Evolutionary conservation across 139 green algal species (phyloP), one percentile per base, ranked within the genome.

Genomic region (Coelastrella sp.): DNA sequence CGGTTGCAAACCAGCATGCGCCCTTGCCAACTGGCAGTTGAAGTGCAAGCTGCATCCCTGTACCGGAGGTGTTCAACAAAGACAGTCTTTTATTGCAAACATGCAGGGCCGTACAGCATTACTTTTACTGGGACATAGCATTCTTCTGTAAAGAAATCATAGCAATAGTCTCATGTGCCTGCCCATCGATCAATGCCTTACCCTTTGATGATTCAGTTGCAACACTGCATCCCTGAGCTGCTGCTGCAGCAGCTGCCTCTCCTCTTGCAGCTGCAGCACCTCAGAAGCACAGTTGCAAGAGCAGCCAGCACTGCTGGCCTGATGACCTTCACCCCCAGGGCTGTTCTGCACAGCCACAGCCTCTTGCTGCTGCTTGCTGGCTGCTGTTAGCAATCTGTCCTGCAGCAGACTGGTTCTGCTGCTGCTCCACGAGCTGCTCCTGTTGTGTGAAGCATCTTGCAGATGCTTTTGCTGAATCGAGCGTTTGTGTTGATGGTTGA

Each of bases 401-500:
- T 20, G 64, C 54, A 83, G 14, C 0, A 57, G 17, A 54, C 0
- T 60, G 19, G 61, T 54, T 14, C 57, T 73, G 65, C 83, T 80
- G 64, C 86, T 79, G 60, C 16, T 90, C 32, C 32, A 47, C 56
- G 54, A 76, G 81, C 61, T 81, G 64, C 64, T 80, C n/a, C 83
- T 65, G 83, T 22, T 89, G 83, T 14, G 54, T 71, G 80, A 8
- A 86, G 54, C 22, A 47, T 47, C 32, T 47, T 61, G 32, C 7
- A 17, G 11, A 59, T 74, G 71, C 32, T 47, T 47, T 47, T 47
- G 32, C 32, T 47, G 32, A 47, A 47, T 47, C 32, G 32, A 47
- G 32, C 32, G 0, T 58, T 86, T 20, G 16, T 74, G 56, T 17
- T 74, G 80, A 57, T 86, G 14, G 56, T 74, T 56, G 7, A 3